These are phyloP conservation scores for Globisporangium cystogenes DNA, from an alignment of 352 stramenopile genomes.

Conservation along the genomic window DNA sequence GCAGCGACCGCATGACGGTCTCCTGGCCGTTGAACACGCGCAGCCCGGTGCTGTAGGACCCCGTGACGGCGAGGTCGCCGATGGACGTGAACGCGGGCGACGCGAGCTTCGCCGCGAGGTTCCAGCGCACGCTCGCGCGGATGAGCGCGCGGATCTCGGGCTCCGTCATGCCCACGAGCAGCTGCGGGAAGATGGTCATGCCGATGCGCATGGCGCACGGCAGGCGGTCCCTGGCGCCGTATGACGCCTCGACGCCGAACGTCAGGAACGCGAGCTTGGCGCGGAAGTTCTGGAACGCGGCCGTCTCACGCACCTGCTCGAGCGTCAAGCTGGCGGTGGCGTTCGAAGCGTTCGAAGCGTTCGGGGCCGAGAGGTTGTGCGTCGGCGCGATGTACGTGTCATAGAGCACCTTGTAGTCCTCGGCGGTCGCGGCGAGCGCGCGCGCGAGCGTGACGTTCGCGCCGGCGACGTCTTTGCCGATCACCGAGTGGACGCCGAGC, in stretches of 20 bases:
- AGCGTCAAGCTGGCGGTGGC: constrained; percentile 13
- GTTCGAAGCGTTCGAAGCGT: constrained; percentile 3
- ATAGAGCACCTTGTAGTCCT: constrained; percentile 53
- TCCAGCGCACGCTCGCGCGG: constrained; percentile 36
- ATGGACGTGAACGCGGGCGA: constrained; percentile 31
- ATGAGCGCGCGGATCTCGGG: constrained; percentile 45
- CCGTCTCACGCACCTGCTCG: constrained; percentile 31
- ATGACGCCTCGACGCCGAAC: constrained; percentile 39
- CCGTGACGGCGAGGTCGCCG: constrained; percentile 29
- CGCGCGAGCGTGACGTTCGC: constrained; percentile 36
- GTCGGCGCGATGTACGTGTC: constrained; percentile 40
- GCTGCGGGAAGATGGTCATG: constrained; percentile 52
- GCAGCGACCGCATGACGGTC: constrained; percentile 46
- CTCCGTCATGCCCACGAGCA: constrained; percentile 50
- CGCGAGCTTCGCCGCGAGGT: constrained; percentile 36
- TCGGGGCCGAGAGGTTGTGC: constrained; percentile 28
- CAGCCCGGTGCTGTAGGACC: constrained; percentile 42
- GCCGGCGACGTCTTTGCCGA: constrained; percentile 33
- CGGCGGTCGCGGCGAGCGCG: constrained; percentile 19
- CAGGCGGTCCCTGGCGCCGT: constrained; percentile 30
- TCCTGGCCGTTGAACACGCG: constrained; percentile 61
- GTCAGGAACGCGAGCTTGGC: constrained; percentile 47
- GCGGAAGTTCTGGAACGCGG: constrained; percentile 51
- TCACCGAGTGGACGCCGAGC: constrained; percentile 34
- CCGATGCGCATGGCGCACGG: constrained; percentile 34